Base-by-base conservation (phyloP, 192 early-diverging fungal genomes). In the Coemansia sp. region DNA sequence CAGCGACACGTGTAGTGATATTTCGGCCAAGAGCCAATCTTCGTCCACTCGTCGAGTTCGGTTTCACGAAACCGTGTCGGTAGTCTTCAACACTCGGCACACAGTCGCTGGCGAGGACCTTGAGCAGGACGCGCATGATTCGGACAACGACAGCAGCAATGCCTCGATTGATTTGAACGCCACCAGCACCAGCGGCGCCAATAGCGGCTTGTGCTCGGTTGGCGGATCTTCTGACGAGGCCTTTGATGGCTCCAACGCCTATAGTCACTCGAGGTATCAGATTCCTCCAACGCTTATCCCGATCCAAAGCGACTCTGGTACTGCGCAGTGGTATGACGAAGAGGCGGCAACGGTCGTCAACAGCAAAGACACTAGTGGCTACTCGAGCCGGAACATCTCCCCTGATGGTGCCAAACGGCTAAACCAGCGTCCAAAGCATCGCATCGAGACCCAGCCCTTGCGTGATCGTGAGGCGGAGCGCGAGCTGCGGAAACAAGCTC, bases 401-500 rank as follows among this genome's bases (percentile, higher is more conserved):
- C 79, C 74, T 0, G 73, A 81, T 44, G 69, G 67, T 4, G n/a
- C 59, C 35, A 59, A 63, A 59, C 37, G 53, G 33, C 73, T 67
- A 46, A 66, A 46, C 45, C 67, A 54, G 53, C 67, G 63, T 34
- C 54, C 67, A 16, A 68, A 66, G 66, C 75, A 77, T n/a, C 74
- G 75, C 21, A 62, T 83, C 56, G 69, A 79, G 59, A 83, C 73
- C 1, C 64, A 83, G 73, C 81, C 81, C 0, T 62, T 83, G 64
- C 81, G 81, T 34, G 81, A 83, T 44, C 81, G 67, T 31, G 81
- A 83, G 46, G 81, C 81, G 4, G 81, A 83, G 73, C 77, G 81
- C 48, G 73, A 83, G 67, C 64, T 68, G 56, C 64, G 62, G 68
- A 29, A 39, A 35, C 70, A 45, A 17, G 54, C 54, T 5, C 54